A percentile compares a stretch with the other conserved stretches of the same genome.
Conservation (phyloP, 148 eudicot genomes). For the Suaeda aralocaspica region DNA sequence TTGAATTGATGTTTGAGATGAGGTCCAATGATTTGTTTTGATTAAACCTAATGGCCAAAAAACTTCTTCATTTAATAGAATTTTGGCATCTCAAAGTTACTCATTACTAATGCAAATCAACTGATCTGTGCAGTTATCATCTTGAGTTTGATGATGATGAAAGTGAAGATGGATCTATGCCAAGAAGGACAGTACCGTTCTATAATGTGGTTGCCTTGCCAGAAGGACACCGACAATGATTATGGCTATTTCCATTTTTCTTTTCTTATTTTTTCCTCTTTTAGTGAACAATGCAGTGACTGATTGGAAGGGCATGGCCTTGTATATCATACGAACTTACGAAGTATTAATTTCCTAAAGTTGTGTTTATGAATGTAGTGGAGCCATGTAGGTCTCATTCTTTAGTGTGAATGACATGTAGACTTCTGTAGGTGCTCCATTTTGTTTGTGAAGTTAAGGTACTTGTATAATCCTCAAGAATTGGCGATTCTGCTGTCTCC, state of each 20-base stretch:
- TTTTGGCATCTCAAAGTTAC: constrained; percentile 1
- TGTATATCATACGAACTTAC: no score
- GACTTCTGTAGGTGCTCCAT: neutral
- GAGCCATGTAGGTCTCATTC: neutral
- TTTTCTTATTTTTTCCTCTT: neutral
- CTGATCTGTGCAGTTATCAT: constrained; percentile 48
- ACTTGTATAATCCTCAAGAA: neutral
- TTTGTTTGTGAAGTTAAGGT: neutral
- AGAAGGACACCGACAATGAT: constrained; percentile 82
- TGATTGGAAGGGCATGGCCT: neutral
- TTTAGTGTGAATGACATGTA: constrained; percentile 4
- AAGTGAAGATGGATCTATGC: constrained; percentile 90
- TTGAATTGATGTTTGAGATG: no score
- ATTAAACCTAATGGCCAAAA: no score
- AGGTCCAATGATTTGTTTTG: no score
- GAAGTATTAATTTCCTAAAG: neutral
- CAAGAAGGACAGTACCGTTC: constrained; percentile 76
- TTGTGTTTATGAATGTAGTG: neutral
- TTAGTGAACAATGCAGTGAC: neutral
- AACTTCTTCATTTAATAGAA: neutral
- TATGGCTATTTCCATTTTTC: neutral
- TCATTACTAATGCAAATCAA: neutral
- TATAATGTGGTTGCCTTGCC: constrained; percentile 82
- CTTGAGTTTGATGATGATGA: constrained; percentile 95
- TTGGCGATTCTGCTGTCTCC: neutral